Evolutionary conservation across 2,329 filamentous ascomycete species (phyloP).

Genomic region (Huntiella abstrusa): DNA sequence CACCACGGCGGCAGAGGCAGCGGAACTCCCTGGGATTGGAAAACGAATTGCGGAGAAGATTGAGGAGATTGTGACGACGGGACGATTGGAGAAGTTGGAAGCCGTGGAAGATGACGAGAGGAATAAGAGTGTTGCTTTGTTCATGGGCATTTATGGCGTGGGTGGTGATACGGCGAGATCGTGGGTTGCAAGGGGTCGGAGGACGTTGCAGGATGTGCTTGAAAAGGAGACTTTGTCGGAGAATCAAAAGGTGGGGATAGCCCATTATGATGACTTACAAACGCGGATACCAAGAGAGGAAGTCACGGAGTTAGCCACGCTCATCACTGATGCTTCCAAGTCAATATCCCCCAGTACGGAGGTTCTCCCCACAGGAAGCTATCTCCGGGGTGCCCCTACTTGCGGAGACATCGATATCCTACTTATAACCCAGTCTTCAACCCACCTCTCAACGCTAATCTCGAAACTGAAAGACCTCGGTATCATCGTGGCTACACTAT

Average conservation of each 20-base stretch:
- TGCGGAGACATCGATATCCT: constrained; percentile 77
- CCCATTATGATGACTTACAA: constrained; percentile 63
- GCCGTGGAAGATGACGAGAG: constrained; percentile 46
- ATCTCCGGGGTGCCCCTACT: constrained; percentile 54
- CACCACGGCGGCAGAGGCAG: constrained; percentile 49
- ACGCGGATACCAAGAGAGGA: constrained; percentile 60
- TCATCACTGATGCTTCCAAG: constrained; percentile 41
- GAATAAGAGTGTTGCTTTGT: constrained; percentile 46
- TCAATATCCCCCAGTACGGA: constrained; percentile 44
- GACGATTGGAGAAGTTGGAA: constrained; percentile 52
- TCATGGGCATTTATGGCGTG: constrained; percentile 64
- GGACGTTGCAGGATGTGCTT: constrained; percentile 52
- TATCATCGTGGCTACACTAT: constrained; percentile 55
- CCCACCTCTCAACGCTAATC: constrained; percentile 49
- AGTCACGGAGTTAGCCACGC: constrained; percentile 47
- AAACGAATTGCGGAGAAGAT: constrained; percentile 62
- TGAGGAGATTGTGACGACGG: constrained; percentile 67
- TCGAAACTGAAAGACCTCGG: constrained; percentile 34
- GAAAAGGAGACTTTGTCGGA: constrained; percentile 36
- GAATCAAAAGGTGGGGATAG: constrained; percentile 58
- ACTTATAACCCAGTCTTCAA: constrained; percentile 44
- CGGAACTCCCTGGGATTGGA: constrained; percentile 49
- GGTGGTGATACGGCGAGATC: constrained; percentile 49
- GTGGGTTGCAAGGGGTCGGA: constrained; percentile 61
- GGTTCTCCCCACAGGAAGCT: constrained; percentile 65